These are phyloP conservation scores for Verticillium isaacii DNA, from an alignment of 2,329 filamentous ascomycete species.

Conservation along the genomic window DNA sequence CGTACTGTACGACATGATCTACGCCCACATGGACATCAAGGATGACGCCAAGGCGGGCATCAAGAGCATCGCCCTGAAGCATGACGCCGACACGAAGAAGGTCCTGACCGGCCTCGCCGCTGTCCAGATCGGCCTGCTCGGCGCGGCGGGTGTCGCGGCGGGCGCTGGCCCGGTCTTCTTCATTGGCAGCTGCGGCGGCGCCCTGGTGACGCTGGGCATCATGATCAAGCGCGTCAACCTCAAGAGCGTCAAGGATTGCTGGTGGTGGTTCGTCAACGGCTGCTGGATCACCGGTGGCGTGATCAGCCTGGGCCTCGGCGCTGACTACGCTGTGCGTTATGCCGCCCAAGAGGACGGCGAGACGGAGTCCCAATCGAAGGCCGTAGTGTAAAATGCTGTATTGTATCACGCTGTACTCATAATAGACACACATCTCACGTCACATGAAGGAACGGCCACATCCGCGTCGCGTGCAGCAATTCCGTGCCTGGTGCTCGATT, in stretches of 20 bases:
- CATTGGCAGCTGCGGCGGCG: conserved; percentile 61
- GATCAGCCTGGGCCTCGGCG: conserved; percentile 53
- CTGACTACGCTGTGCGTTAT: conserved; percentile 55
- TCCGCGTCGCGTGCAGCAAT: conserved; percentile 7
- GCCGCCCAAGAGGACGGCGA: conserved; percentile 19
- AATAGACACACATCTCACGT: conserved; percentile 9
- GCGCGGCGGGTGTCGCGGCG: conserved; percentile 61
- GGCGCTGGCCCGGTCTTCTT: conserved; percentile 69
- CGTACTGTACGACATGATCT: conserved; percentile 86
- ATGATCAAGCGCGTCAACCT: conserved; percentile 67
- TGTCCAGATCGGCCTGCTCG: conserved; percentile 65
- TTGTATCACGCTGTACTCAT: conserved; percentile 8
- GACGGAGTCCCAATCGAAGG: conserved; percentile 6
- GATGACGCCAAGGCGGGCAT: conserved; percentile 84
- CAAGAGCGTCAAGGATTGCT: conserved; percentile 62
- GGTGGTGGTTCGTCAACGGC: conserved; percentile 74
- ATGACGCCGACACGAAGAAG: conserved; percentile 71
- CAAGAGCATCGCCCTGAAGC: conserved; percentile 80
- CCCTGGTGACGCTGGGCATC: conserved; percentile 52
- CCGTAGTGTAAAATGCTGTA: not conserved
- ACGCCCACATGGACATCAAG: conserved; percentile 86
- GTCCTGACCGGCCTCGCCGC: conserved; percentile 67
- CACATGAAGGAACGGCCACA: conserved; percentile 2
- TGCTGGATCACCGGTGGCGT: conserved; percentile 64
- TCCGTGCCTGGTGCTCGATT: conserved; percentile 5